A percentile compares a stretch with the other conserved stretches of the same genome.
Evolutionary conservation across 176 grass and related monocot genomes (phyloP).

Genomic region (Aechmea fasciata): DNA sequence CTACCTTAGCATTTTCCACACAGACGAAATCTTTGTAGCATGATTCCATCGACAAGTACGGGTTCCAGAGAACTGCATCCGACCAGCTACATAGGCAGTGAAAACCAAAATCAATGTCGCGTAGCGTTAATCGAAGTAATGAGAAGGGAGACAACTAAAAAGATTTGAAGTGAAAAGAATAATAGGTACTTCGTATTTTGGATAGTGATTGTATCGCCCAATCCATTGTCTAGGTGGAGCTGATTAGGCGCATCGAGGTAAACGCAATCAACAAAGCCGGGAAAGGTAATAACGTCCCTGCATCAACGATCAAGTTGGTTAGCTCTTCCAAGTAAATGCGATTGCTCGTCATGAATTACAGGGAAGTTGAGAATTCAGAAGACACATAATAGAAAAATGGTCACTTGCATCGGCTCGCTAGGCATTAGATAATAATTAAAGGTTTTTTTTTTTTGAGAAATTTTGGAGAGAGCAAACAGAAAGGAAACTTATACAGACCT

Average conservation of each 20-base stretch:
- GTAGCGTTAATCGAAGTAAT: conserved; percentile 14
- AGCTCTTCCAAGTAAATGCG: neutral
- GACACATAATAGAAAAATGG: neutral
- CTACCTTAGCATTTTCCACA: conserved; percentile 94
- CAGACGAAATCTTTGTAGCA: conserved; percentile 98
- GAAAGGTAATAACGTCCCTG: conserved; percentile 79
- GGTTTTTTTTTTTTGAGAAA: conserved; percentile 7
- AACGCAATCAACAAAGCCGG: conserved; percentile 84
- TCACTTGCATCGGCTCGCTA: neutral
- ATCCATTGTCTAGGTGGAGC: conserved; percentile 74
- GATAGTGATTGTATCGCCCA: conserved; percentile 74
- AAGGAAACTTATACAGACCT: conserved; percentile 39
- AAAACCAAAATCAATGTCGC: conserved; percentile 21
- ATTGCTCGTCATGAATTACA: neutral
- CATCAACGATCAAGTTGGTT: conserved; percentile 19
- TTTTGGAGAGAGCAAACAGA: conserved; percentile 1
- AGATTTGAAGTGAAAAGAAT: neutral
- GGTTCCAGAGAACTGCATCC: conserved; percentile 96
- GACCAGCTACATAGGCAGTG: conserved; percentile 59
- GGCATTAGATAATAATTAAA: neutral
- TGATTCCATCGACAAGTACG: conserved; percentile 84
- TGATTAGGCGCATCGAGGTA: conserved; percentile 67
- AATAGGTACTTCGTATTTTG: conserved; percentile 57
- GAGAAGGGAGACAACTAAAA: neutral
- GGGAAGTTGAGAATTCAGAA: neutral